A percentile compares a stretch with the other conserved stretches of the same genome.
Evolutionary conservation across 2,329 filamentous ascomycete species (phyloP).

Genomic region (Epichloe bromicola): DNA sequence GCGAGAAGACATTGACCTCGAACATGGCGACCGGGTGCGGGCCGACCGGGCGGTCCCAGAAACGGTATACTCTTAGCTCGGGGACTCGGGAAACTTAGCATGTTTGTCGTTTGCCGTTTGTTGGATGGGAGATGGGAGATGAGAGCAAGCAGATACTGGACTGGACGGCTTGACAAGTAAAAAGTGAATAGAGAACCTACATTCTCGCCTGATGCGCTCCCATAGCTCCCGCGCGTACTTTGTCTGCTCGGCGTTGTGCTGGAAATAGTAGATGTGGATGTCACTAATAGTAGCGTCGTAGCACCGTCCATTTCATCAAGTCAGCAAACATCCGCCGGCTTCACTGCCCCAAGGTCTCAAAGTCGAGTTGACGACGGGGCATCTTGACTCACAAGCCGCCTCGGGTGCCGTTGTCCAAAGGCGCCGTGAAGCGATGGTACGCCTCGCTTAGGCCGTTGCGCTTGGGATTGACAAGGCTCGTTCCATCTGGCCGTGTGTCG

Average conservation of each 20-base stretch:
- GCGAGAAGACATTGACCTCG: conserved; percentile 79
- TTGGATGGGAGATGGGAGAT: no score
- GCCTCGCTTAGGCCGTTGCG: conserved; percentile 48
- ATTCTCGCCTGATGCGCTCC: conserved; percentile 70
- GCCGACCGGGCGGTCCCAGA: conserved; percentile 68
- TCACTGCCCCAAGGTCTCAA: no score
- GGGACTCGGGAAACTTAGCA: conserved; percentile 45
- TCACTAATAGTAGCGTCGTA: conserved; percentile 34
- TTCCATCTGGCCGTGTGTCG: conserved; percentile 58
- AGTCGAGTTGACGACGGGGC: no score
- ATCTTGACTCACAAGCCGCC: conserved; percentile 55
- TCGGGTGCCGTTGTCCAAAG: conserved; percentile 49
- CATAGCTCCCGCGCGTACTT: conserved; percentile 60
- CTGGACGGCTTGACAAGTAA: neutral
- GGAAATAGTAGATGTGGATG: conserved; percentile 73
- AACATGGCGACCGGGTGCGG: conserved; percentile 84
- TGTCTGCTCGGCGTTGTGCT: conserved; percentile 46
- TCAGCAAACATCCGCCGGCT: neutral
- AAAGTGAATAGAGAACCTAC: conserved; percentile 27
- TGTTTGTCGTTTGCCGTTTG: neutral
- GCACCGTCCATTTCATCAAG: neutral
- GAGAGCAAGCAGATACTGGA: no score
- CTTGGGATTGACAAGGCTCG: conserved; percentile 58
- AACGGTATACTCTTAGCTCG: conserved; percentile 66
- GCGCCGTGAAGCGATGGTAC: conserved; percentile 56